A percentile compares a stretch with the other conserved stretches of the same genome.
Evolutionary conservation across 805 yeast genomes (phyloP).

Genomic region (Saccharomyces jurei): DNA sequence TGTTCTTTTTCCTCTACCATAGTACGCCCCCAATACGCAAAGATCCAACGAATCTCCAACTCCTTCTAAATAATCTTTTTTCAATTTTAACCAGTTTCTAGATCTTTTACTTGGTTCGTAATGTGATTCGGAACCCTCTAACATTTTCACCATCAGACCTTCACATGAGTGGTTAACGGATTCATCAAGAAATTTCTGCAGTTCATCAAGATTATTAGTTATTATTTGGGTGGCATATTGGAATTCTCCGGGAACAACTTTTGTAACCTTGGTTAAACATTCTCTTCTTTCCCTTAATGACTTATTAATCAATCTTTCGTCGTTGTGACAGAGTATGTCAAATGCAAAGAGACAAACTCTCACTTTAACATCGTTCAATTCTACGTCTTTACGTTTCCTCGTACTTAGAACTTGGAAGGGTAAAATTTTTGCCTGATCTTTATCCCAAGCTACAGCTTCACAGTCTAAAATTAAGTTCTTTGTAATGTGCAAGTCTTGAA

Average conservation of each 20-base stretch:
- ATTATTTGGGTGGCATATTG: slow-evolving; percentile 70
- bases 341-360: slow-evolving; percentile 89
- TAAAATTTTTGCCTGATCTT: slow-evolving; percentile 62
- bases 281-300: slow-evolving; percentile 66
- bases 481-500: slow-evolving; percentile 32
- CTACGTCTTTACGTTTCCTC: slow-evolving; percentile 88
- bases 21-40: slow-evolving; percentile 89
- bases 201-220: slow-evolving; percentile 60
- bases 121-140: slow-evolving; percentile 69
- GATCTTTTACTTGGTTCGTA: slow-evolving; percentile 95
- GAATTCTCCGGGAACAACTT: slow-evolving; percentile 65
- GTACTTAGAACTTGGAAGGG: slow-evolving; percentile 93
- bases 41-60: slow-evolving; percentile 93
- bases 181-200: slow-evolving; percentile 78
- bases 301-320: slow-evolving; percentile 56
- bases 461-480: slow-evolving; percentile 76
- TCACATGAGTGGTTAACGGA: slow-evolving; percentile 87
- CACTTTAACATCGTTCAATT: slow-evolving; percentile 78
- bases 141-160: slow-evolving; percentile 89
- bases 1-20: slow-evolving; percentile 90
- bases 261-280: slow-evolving; percentile 47
- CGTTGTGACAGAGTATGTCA: slow-evolving; percentile 72
- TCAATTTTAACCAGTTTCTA: slow-evolving; percentile 89
- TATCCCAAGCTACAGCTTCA: slow-evolving; percentile 97
- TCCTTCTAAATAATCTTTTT: slow-evolving; percentile 90